A percentile compares a stretch with the other conserved stretches of the same genome.
Conservation (phyloP, 768 basidiomycete genomes). For the Mycena galopus region DNA sequence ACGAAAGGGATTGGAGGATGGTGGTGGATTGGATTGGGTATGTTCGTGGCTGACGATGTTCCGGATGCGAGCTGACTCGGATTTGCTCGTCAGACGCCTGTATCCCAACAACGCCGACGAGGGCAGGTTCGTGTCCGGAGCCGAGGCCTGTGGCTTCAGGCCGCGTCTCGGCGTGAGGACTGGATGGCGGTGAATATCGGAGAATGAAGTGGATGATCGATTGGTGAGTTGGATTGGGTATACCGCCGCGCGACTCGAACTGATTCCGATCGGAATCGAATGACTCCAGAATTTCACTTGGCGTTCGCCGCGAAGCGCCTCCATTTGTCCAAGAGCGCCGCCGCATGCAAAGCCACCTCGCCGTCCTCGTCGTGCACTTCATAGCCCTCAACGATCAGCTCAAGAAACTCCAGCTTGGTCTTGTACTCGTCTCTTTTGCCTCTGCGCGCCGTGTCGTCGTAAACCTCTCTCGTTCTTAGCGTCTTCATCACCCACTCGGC, state of each 20-base stretch:
- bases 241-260: neutral
- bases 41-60: neutral
- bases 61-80: neutral
- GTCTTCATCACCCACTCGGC: conserved; percentile 7
- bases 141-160: no score
- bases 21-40: neutral
- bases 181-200: neutral
- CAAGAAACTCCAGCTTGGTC: conserved; percentile 19
- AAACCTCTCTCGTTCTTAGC: neutral
- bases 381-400: neutral
- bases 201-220: neutral
- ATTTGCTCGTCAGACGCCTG: neutral
- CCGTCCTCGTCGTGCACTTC: neutral
- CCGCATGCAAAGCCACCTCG: neutral
- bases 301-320: neutral
- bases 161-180: no score
- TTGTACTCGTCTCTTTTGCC: neutral
- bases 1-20: no score
- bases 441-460: no score
- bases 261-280: neutral
- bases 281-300: neutral
- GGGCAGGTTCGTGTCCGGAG: neutral
- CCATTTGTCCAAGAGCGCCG: conserved; percentile 7
- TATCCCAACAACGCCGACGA: neutral
- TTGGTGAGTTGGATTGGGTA: neutral